Base-by-base conservation (phyloP, 139 green algal genomes). In the Gonium pectorale region DNA sequence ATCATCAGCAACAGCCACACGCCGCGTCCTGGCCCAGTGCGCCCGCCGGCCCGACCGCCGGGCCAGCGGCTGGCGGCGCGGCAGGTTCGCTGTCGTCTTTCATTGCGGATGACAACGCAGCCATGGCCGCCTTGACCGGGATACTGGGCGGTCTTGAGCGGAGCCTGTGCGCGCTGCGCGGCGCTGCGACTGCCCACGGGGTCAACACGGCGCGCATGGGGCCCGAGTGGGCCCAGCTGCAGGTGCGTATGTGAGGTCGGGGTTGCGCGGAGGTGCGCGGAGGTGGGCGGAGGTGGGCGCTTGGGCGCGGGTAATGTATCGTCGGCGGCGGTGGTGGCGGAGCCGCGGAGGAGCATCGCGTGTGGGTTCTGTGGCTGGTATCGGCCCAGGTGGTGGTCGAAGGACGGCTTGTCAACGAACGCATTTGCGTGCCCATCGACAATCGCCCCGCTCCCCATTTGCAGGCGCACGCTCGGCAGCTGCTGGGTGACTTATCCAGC, bases 401-500 rank as follows among this genome's bases (percentile, higher is more conserved):
- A n/a, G n/a, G n/a, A n/a, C n/a, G n/a, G n/a, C n/a, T n/a, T n/a
- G n/a, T n/a, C n/a, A n/a, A n/a, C 31, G 2, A 19, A 27, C 37
- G 19, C 19, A 22, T 22, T 26, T 37, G 24, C 19, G 0, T 1
- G 2, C 63, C 2, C 33, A 1, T 29, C 2, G n/a, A n/a, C n/a
- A n/a, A n/a, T n/a, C n/a, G 13, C 63, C 35, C 35, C 13, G 13
- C 63, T 1, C 35, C 35, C 63, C 63, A 40, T 9, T 11, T 31
- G 19, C 44, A 83, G 77, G 77, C 35, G 6, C 77, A 83, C 44
- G 44, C 60, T 13, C 77, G 77, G 2, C 31, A 21, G 6, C 21
- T 83, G 60, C 60, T 83, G 43, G 77, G 77, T 31, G 77, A 83
- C 62, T 31, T 83, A 19, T 66, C 60, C 31, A 74, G 43, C 77